A percentile compares a stretch with the other conserved stretches of the same genome.
phyloP scores from a whole-genome alignment of 2,329 filamentous ascomycete genomes.

The Dothideomycetes sp. region DNA sequence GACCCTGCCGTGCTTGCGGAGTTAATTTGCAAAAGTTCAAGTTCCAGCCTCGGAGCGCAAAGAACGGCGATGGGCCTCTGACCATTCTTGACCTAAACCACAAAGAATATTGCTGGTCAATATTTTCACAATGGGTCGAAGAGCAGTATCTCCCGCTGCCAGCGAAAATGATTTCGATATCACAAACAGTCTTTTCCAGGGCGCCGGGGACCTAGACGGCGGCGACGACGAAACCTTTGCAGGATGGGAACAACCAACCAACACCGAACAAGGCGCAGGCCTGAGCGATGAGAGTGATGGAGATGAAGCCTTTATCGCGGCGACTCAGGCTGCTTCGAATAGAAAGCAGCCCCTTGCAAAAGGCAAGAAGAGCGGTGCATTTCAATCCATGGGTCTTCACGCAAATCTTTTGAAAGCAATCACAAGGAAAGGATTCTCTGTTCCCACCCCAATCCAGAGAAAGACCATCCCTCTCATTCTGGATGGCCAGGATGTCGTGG shows the following conservation, averaged over 20 bases:
- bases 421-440: slow-evolving; percentile 83
- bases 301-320: slow-evolving; percentile 82
- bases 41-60: not conserved
- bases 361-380: slow-evolving; percentile 94
- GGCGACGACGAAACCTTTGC: slow-evolving; percentile 23
- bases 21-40: not conserved
- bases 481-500: slow-evolving; percentile 89
- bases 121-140: slow-evolving; percentile 50
- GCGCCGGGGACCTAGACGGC: slow-evolving; percentile 50
- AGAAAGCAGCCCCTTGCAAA: too few species aligned
- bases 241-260: not conserved
- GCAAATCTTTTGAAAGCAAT: slow-evolving; percentile 80
- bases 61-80: not conserved
- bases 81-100: not conserved
- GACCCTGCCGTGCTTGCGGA: too few species aligned
- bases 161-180: slow-evolving; percentile 94
- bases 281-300: slow-evolving; percentile 6
- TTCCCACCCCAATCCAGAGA: slow-evolving; percentile 93
- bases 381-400: slow-evolving; percentile 89
- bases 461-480: slow-evolving; percentile 91
- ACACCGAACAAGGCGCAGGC: slow-evolving; percentile 23
- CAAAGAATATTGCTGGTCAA: not conserved
- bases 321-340: slow-evolving; percentile 77
- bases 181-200: slow-evolving; percentile 52
- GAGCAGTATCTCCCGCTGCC: slow-evolving; percentile 65